Conservation (phyloP, 768 basidiomycete genomes). For the Tricholoma hemisulphureum region DNA sequence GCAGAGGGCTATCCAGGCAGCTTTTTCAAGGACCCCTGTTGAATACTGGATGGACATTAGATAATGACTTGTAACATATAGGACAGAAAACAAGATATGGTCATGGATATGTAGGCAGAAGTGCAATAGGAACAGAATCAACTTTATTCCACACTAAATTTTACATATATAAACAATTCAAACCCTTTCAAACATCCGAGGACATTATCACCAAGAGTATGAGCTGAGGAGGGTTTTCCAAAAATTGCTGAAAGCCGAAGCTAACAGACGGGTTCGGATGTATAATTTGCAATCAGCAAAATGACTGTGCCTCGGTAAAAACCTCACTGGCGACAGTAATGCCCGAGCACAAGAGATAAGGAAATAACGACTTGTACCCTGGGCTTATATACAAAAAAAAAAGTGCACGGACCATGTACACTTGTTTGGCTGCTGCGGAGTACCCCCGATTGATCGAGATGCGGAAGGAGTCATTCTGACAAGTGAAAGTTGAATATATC, state of each 20-base stretch:
- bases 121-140: no score
- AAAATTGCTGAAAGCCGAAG: slow-evolving; percentile 92
- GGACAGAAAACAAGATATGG: no score
- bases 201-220: slow-evolving; percentile 23
- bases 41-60: no score
- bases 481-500: no score
- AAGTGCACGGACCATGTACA: slow-evolving; percentile 52
- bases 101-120: no score
- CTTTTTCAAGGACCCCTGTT: no score
- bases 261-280: slow-evolving; percentile 92
- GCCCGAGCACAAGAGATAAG: slow-evolving; percentile 91
- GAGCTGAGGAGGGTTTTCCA: slow-evolving; percentile 49
- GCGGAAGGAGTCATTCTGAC: no score
- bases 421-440: background rate
- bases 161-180: no score
- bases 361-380: slow-evolving; percentile 20
- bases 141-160: no score
- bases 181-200: slow-evolving; percentile 4
- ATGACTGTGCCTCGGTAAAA: slow-evolving; percentile 90
- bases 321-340: slow-evolving; percentile 96
- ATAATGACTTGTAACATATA: no score
- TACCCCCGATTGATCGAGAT: no score
- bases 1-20: no score
- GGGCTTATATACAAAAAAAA: slow-evolving; percentile 39
- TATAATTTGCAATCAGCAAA: slow-evolving; percentile 97